Evolutionary conservation across 306 rosid genomes (phyloP).

Genomic region (Psophocarpus tetragonolobus): DNA sequence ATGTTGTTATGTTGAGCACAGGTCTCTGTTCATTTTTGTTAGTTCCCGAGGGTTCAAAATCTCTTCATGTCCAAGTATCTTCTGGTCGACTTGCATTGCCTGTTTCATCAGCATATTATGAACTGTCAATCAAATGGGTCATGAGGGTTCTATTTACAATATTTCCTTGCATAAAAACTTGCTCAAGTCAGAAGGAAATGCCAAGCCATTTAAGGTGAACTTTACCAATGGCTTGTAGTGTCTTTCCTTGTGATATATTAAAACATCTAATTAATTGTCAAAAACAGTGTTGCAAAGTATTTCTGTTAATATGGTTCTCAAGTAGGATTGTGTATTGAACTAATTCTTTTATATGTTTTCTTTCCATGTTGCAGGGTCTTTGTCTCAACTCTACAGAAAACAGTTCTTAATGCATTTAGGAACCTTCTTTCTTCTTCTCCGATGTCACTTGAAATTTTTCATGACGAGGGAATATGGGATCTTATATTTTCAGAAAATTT

Average conservation of each 20-base stretch:
- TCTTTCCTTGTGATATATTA: conserved; percentile 9
- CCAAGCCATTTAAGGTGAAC: conserved; percentile 78
- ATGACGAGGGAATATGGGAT: conserved; percentile 90
- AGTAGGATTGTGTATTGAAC: conserved; percentile 22
- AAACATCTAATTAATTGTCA: conserved; percentile 7
- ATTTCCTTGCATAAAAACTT: conserved; percentile 91
- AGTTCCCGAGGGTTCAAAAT: conserved; percentile 59
- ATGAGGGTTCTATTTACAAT: conserved; percentile 71
- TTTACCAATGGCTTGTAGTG: conserved; percentile 11
- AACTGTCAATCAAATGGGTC: conserved; percentile 80
- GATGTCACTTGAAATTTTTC: conserved; percentile 60
- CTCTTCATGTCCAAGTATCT: conserved; percentile 53
- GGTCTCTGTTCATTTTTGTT: conserved; percentile 89
- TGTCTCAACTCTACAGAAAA: conserved; percentile 67
- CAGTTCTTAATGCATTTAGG: conserved; percentile 66
- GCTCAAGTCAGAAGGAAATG: conserved; percentile 73
- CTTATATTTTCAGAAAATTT: conserved; percentile 87
- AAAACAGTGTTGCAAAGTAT: neutral
- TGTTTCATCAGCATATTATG: conserved; percentile 66
- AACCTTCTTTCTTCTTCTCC: conserved; percentile 75
- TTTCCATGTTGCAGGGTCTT: conserved; percentile 63
- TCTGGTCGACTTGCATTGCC: conserved; percentile 61
- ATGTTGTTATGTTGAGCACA: conserved; percentile 66
- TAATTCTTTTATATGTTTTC: conserved; percentile 23
- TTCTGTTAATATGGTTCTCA: conserved; percentile 8